Base-by-base conservation (phyloP, 2,329 filamentous ascomycete species). In the Aspergillus tubingensis region DNA sequence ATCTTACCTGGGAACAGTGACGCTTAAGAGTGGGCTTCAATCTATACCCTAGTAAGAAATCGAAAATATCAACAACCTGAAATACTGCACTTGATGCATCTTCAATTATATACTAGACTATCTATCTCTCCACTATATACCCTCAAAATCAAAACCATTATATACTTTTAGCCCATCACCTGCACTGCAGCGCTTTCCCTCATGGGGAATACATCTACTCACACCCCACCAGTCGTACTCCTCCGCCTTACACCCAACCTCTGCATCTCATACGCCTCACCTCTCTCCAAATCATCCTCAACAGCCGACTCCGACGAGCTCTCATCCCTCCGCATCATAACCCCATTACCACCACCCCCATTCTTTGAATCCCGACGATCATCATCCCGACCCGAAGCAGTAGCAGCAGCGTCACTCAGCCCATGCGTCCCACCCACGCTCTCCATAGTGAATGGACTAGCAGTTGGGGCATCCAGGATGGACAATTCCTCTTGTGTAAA, bases 361-460 rank as follows among this genome's bases (percentile, higher is more conserved):
- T 27, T 23, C 13, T 52, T 19, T 39, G 59, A 17, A 36, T 50
- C n/a, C 49, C 64, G 17, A 38, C 60, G 8, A 41, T 36, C 10
- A 10, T 58, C 52, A 41, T 58, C 58, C 48, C 63, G 62, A 39
- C 60, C 39, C 13, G 15, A 23, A 23, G 27, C 51, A 21, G 5
- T 11, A 3, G 23, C 7, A 61, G 43, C 19, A 19, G n/a, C 36
- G 44, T 73, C 67, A 15, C 70, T 74, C 38, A 76, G 75, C 0
- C 83, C 85, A 71, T 86, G 86, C 15, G 80, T 78, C 0, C 88
- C 89, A 11, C 89, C 88, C 5, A 89, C 88, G 60, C 87, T 88
- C 74, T 91, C 88, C 88, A 92, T 91, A 0, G 86, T 91, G 61
- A 91, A 91, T 8, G 85, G 82, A 58, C 87, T 90, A 0, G 91